Base-by-base conservation (phyloP, 2,329 filamentous ascomycete species). In the Hypomyces perniciosus region DNA sequence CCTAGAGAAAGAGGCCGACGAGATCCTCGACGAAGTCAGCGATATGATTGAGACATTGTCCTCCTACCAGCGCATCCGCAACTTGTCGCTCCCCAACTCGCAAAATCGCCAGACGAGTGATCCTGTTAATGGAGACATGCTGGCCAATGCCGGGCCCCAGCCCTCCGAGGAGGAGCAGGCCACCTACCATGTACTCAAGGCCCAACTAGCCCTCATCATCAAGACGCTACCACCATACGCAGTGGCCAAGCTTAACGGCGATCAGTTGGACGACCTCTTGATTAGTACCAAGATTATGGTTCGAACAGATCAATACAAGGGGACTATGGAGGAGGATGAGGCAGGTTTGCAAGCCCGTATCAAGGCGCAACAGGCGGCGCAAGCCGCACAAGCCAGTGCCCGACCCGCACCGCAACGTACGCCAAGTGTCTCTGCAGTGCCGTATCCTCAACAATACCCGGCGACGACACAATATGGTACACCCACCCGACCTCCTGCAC, bases 271-370 rank as follows among this genome's bases (percentile, higher is more conserved):
- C 30, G 87, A 90, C 52, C 73, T 96, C 44, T 85, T 88, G 55
- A 86, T 95, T 63, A 92, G 85, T 69, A 88, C 83, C 42, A 89
- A 83, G 63, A 79, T 96, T 20, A 72, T 89, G 53, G 74, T 95
- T 43, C 81, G 87, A 54, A 83, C 79, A 6, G 83, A 85, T 46
- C 83, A 90, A 61, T 88, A 88, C 65, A 80, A 79, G 56, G 90
- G 90, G 4, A 81, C 86, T 4, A 84, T 95, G 81, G 90, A 95
- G 59, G 88, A 92, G 59, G 90, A 95, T 58, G 86, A 90, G 57
- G 76, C 76, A 37, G 79, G 78, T 38, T 65, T 77, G 31, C 78
- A 80, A 40, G 73, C 76, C 41, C 74, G 78, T 38, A 60, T 75
- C 33, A 65, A 72, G 47, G 71, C 72, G 31, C 66, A 70, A 37